Conservation (phyloP, 768 basidiomycete species). For the Daedaleopsis nitida region DNA sequence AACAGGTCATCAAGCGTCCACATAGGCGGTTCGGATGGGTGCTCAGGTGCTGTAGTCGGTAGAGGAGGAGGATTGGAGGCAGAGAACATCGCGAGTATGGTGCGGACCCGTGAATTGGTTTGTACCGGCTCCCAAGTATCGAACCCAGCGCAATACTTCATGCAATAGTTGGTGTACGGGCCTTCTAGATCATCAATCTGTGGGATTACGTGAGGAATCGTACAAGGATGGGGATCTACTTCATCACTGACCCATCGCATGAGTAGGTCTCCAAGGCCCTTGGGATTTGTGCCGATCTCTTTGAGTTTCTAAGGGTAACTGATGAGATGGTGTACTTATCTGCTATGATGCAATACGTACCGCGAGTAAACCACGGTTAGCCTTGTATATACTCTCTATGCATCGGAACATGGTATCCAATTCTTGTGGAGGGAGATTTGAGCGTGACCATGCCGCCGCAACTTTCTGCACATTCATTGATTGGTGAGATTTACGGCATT, state of each 20-base stretch:
- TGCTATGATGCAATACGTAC: constrained; percentile 44
- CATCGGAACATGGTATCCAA: constrained; percentile 94
- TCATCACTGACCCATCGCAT: constrained; percentile 87
- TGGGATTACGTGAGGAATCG: constrained; percentile 3
- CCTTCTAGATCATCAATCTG: constrained; percentile 91
- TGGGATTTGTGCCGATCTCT: constrained; percentile 91
- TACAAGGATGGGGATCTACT: neutral
- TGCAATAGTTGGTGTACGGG: constrained; percentile 83
- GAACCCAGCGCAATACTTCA: constrained; percentile 73
- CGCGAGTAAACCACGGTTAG: constrained; percentile 77
- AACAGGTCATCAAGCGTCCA: constrained; percentile 93
- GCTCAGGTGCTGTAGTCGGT: constrained; percentile 36
- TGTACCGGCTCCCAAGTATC: constrained; percentile 83
- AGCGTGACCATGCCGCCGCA: constrained; percentile 96
- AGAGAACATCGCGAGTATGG: constrained; percentile 73
- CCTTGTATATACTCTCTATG: constrained; percentile 90
- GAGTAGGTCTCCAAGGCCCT: constrained; percentile 90
- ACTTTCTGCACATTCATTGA: constrained; percentile 66
- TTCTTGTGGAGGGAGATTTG: constrained; percentile 90
- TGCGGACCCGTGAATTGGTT: constrained; percentile 69
- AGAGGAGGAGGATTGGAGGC: constrained; percentile 58
- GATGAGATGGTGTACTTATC: constrained; percentile 18
- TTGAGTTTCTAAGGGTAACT: constrained; percentile 73
- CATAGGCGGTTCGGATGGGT: constrained; percentile 38
- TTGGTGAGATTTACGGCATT: constrained; percentile 3